phyloP scores from a whole-genome alignment of 257 asterid genomes.

The Scutellaria baicalensis region DNA sequence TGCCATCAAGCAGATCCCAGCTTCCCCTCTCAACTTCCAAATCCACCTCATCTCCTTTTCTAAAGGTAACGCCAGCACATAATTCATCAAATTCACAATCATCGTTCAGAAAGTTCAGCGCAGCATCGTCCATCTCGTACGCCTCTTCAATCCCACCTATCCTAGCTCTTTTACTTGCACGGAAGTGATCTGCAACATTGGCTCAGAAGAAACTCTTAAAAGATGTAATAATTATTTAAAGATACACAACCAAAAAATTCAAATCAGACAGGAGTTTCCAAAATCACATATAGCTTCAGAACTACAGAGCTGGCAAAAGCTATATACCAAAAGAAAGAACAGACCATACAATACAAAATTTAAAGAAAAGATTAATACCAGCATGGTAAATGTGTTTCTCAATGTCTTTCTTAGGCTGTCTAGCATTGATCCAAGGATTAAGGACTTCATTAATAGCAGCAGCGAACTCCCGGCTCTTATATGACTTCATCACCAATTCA shows the following conservation, averaged over 20 bases:
- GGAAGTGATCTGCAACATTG: slow-evolving; percentile 54
- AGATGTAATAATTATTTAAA: slow-evolving; percentile 3
- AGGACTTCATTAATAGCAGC: slow-evolving; percentile 97
- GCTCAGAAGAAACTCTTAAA: slow-evolving; percentile 12
- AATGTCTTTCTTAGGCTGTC: slow-evolving; percentile 86
- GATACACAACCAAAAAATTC: neutral
- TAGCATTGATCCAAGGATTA: slow-evolving; percentile 95
- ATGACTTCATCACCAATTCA: slow-evolving; percentile 94
- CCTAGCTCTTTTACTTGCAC: slow-evolving; percentile 60
- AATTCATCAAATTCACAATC: slow-evolving; percentile 64
- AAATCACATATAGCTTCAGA: neutral
- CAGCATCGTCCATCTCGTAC: slow-evolving; percentile 48
- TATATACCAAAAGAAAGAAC: neutral
- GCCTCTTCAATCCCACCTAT: slow-evolving; percentile 64
- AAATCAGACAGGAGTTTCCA: neutral
- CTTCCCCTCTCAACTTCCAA: slow-evolving; percentile 39
- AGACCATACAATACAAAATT: slow-evolving; percentile 4
- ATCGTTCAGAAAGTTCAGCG: slow-evolving; percentile 23
- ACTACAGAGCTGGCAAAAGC: neutral
- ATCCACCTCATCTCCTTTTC: slow-evolving; percentile 26
- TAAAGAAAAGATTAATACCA: slow-evolving; percentile 37
- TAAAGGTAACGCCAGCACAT: slow-evolving; percentile 45
- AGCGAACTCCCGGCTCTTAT: slow-evolving; percentile 95
- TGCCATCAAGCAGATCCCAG: slow-evolving; percentile 79
- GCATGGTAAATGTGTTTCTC: slow-evolving; percentile 42